phyloP scores from a whole-genome alignment of 2,329 filamentous ascomycete species.

The Microsporum canis region DNA sequence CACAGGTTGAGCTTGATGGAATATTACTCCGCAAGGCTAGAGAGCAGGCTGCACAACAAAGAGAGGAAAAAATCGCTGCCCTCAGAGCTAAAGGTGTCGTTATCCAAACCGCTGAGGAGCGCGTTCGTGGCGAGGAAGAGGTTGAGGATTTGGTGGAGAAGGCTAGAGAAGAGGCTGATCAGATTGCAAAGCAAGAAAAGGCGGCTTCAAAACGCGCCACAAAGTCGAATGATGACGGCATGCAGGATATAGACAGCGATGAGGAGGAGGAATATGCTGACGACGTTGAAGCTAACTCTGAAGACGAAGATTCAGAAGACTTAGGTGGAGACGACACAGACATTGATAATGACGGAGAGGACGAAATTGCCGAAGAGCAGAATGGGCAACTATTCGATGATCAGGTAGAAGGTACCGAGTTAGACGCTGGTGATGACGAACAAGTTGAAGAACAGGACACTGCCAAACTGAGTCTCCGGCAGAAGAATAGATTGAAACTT shows the following conservation, averaged over 20 bases:
- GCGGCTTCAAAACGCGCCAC: conserved; percentile 56
- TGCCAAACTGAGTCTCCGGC: conserved; percentile 34
- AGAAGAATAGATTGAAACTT: conserved; percentile 42
- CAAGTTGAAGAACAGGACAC: conserved; percentile 28
- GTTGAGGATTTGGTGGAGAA: conserved; percentile 82
- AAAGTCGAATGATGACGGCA: conserved; percentile 35
- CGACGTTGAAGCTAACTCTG: conserved; percentile 27
- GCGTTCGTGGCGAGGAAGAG: conserved; percentile 66
- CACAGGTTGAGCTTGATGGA: conserved; percentile 55
- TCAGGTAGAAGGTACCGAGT: conserved; percentile 29
- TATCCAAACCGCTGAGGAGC: conserved; percentile 76
- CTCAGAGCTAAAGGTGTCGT: conserved; percentile 69
- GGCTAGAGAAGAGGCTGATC: conserved; percentile 66
- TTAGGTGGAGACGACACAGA: conserved; percentile 20
- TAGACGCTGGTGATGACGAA: conserved; percentile 22
- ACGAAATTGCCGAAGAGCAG: conserved; percentile 15
- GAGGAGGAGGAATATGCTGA: conserved; percentile 39
- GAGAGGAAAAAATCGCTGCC: conserved; percentile 63
- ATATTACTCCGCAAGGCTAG: conserved; percentile 60
- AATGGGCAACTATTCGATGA: conserved; percentile 25
- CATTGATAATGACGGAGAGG: conserved; percentile 13
- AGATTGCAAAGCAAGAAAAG: conserved; percentile 66
- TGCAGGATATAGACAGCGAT: conserved; percentile 47
- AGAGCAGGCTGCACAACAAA: conserved; percentile 66
- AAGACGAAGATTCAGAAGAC: conserved; percentile 19